phyloP scores from a whole-genome alignment of 768 basidiomycete genomes.

The Boletales sp. region DNA sequence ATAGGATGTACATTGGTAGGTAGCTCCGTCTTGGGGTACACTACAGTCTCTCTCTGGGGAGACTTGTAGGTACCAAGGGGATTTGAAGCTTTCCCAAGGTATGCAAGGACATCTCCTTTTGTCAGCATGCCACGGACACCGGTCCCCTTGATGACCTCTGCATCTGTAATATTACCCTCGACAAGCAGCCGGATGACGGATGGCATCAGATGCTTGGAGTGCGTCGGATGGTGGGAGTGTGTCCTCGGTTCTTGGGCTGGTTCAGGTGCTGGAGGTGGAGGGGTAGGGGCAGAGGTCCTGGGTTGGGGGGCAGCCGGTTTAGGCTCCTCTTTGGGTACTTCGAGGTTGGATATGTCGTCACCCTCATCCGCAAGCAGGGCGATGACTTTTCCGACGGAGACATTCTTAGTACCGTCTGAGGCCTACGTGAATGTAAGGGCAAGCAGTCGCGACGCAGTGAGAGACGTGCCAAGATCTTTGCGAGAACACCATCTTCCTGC shows the following conservation, averaged over 20 bases:
- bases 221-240: constrained; percentile 38
- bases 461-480: constrained; percentile 80
- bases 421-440: constrained; percentile 39
- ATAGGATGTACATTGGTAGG: constrained; percentile 33
- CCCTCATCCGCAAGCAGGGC: constrained; percentile 94
- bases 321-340: constrained; percentile 48
- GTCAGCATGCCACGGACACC: constrained; percentile 93
- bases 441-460: not conserved
- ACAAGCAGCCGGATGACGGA: constrained; percentile 82
- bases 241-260: constrained; percentile 29
- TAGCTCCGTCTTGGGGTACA: constrained; percentile 34
- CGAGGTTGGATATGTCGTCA: constrained; percentile 86
- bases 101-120: constrained; percentile 90
- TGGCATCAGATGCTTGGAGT: constrained; percentile 79
- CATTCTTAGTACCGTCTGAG: constrained; percentile 76
- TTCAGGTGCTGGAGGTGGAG: constrained; percentile 19
- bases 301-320: constrained; percentile 15
- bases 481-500: constrained; percentile 93
- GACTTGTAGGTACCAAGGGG: constrained; percentile 75
- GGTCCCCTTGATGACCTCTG: constrained; percentile 76
- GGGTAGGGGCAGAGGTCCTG: constrained; percentile 20
- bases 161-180: constrained; percentile 49
- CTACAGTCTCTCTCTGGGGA: constrained; percentile 26
- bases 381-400: constrained; percentile 85
- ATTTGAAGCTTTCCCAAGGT: constrained; percentile 77